Evolutionary conservation across 2,329 filamentous ascomycete species (phyloP).

Genomic region (Fusarium oligoseptatum): DNA sequence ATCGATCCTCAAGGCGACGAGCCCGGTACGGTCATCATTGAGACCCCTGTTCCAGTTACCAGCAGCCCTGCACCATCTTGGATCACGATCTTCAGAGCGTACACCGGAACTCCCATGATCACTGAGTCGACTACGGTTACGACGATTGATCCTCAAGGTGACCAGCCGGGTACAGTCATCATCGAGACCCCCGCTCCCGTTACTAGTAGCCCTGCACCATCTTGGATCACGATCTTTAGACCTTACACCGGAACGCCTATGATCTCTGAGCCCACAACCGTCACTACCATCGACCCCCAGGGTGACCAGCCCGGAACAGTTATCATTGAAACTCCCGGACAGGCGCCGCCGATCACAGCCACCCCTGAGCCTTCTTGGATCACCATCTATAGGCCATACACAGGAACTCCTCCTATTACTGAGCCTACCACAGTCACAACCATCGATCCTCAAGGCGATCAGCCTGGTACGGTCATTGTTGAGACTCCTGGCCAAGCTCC

Average conservation of each 20-base stretch:
- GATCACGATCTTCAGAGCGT: neutral
- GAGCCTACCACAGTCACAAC: slow-evolving; percentile 6
- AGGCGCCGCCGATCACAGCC: neutral
- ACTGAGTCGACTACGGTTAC: neutral
- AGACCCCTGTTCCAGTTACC: neutral
- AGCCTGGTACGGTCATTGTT: slow-evolving; percentile 10
- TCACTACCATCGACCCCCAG: neutral
- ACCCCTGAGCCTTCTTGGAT: neutral
- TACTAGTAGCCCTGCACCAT: neutral
- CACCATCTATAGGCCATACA: slow-evolving; percentile 2
- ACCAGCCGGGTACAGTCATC: slow-evolving; percentile 3
- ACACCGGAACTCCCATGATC: neutral
- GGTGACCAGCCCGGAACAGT: slow-evolving; percentile 2
- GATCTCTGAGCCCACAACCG: neutral
- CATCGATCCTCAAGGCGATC: slow-evolving; percentile 1
- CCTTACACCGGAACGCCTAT: neutral
- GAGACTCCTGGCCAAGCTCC: slow-evolving; percentile 15
- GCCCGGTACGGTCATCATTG: neutral
- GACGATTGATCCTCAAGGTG: neutral
- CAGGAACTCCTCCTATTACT: neutral
- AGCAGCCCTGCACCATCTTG: neutral
- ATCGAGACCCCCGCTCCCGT: neutral
- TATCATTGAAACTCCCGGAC: slow-evolving; percentile 5
- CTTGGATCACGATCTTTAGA: neutral
- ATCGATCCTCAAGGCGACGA: neutral